Evolutionary conservation across 768 basidiomycete species (phyloP), one percentile per base, ranked within the genome.

Genomic region (Serendipita indica): DNA sequence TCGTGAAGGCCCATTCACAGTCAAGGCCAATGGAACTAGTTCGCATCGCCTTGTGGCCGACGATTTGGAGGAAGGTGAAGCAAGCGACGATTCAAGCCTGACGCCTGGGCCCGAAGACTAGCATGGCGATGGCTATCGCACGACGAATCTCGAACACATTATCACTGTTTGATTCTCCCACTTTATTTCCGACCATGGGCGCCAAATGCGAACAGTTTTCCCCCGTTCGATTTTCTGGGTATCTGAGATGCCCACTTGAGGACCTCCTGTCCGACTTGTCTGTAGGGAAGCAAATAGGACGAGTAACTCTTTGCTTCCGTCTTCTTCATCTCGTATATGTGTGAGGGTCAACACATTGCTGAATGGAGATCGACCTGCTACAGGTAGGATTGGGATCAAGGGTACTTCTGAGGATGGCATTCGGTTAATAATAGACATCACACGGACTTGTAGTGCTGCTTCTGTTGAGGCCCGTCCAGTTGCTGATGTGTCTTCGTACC

Each of bases 21-120:
- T 30, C 22, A 16, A 18, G 32, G 32, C 49, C 16, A 30, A 54
- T 4, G 25, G 25, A 12, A 22, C 32, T 10, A 4, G 22, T 25
- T 16, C 49, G n/a, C 18, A 43, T 43, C 2, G 7, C 5, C 27
- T 25, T 6, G 5, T 25, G 7, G 22, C 49, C 4, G 49, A 54
- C n/a, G 49, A 54, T 18, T 18, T 54, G 22, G 49, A 54, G n/a
- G 49, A 54, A 18, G 49, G 49, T 7, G 49, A 54, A 33, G 49
- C 49, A 10, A 22, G 22, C 30, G 49, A 54, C n/a, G n/a, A 20
- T 13, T 54, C 49, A 22, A 54, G 25, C 32, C 49, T 54, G 3
- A 28, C 49, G 30, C 32, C 49, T 18, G 4, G 3, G 49, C n/a
- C 41, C 18, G 49, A 54, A n/a, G 49, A 54, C 30, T 54, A 27